Evolutionary conservation across 495 filamentous ascomycete species (phyloP).

Genomic region (Aspergillus ellipticus): DNA sequence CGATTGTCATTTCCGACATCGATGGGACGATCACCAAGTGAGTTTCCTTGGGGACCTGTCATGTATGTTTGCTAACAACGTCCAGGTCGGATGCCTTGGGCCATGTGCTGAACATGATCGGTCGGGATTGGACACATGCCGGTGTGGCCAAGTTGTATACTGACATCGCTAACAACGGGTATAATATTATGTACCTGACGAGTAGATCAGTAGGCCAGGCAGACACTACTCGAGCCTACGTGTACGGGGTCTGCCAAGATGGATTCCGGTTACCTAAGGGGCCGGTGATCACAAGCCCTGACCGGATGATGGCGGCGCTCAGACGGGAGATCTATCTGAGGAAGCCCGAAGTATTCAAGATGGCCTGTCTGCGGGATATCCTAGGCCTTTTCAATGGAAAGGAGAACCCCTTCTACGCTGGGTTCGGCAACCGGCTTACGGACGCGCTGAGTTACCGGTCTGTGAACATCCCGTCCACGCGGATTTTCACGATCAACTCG

Average conservation of each 20-base stretch:
- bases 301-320: conserved; percentile 93
- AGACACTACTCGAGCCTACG: conserved; percentile 85
- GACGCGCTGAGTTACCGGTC: conserved; percentile 94
- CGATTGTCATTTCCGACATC: conserved; percentile 97
- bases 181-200: conserved; percentile 98
- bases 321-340: conserved; percentile 91
- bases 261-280: conserved; percentile 82
- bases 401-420: conserved; percentile 86
- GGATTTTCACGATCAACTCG: conserved; percentile 99
- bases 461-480: conserved; percentile 86
- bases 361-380: conserved; percentile 95
- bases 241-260: conserved; percentile 86
- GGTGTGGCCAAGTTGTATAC: conserved; percentile 96
- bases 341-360: conserved; percentile 99
- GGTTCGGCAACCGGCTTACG: conserved; percentile 94
- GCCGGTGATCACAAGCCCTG: conserved; percentile 90
- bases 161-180: conserved; percentile 93
- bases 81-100: conserved; percentile 82
- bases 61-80: not conserved
- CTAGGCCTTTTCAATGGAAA: conserved; percentile 78
- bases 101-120: conserved; percentile 97
- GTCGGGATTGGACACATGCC: conserved; percentile 95
- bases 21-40: conserved; percentile 97
- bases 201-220: conserved; percentile 90
- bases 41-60: conserved; percentile 12